phyloP scores from a whole-genome alignment of 805 yeast species.

The Starmerella vitae region DNA sequence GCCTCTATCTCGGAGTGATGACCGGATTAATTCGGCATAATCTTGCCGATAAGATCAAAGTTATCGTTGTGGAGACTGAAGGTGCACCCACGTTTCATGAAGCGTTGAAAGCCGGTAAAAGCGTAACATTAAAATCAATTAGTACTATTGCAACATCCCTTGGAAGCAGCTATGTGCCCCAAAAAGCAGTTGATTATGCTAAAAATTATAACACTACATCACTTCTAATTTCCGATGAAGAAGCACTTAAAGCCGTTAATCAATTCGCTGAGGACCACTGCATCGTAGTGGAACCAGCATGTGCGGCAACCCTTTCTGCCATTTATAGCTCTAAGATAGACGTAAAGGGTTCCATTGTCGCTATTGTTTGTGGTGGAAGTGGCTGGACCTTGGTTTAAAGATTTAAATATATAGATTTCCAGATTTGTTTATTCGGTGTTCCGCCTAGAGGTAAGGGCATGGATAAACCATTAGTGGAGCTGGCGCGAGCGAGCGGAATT shows the following conservation, averaged over 20 bases:
- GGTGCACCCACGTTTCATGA: conserved; percentile 30
- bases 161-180: conserved; percentile 47
- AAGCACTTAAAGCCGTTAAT: conserved; percentile 42
- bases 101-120: conserved; percentile 36
- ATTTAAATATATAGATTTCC: not conserved
- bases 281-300: conserved; percentile 53
- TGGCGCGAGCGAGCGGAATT: conserved; percentile 13
- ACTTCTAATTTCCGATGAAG: conserved; percentile 38
- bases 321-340: conserved; percentile 18
- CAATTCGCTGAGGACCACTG: conserved; percentile 39
- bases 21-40: conserved; percentile 56
- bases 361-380: conserved; percentile 20
- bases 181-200: conserved; percentile 36
- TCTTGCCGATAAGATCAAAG: conserved; percentile 25
- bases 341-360: conserved; percentile 6
- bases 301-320: conserved; percentile 53
- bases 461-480: conserved; percentile 12
- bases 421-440: conserved; percentile 21
- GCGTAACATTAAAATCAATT: conserved; percentile 32
- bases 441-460: conserved; percentile 1
- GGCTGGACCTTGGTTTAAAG: conserved; percentile 5
- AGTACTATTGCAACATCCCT: conserved; percentile 49
- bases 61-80: conserved; percentile 43
- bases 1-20: conserved; percentile 77
- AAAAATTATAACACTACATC: conserved; percentile 32